Conservation (phyloP, 2,329 filamentous ascomycete genomes). For the Periconia digitata region DNA sequence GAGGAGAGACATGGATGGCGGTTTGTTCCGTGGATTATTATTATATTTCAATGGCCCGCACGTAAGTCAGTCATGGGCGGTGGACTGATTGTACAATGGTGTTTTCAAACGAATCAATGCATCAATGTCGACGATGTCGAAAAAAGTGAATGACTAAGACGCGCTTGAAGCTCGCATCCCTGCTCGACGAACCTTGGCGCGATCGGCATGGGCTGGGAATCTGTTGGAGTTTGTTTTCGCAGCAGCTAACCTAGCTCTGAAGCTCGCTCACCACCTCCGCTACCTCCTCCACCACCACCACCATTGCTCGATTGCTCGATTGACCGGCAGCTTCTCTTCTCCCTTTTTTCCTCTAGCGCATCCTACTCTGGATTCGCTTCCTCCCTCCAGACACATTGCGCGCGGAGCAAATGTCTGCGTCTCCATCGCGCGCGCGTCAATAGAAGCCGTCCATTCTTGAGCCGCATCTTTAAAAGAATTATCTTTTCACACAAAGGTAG, state of each 20-base stretch:
- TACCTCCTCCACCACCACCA: no score
- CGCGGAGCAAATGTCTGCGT: slow-evolving; percentile 32
- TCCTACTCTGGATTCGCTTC: slow-evolving; percentile 6
- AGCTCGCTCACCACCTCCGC: no score
- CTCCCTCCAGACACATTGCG: slow-evolving; percentile 13
- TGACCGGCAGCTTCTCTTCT: slow-evolving; percentile 21
- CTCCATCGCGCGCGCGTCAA: slow-evolving; percentile 30
- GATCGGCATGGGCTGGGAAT: no score
- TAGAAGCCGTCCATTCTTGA: slow-evolving; percentile 20
- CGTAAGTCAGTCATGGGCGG: no score
- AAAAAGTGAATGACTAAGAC: slow-evolving; percentile 6
- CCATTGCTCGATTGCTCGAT: no score
- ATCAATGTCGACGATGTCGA: no score
- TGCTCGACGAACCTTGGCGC: slow-evolving; percentile 10
- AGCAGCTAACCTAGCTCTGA: slow-evolving; percentile 16
- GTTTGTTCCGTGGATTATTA: not conserved
- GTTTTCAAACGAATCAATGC: no score
- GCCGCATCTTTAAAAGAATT: no score
- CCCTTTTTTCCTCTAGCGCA: slow-evolving; percentile 16
- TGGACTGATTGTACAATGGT: no score
- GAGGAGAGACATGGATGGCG: slow-evolving; percentile 29
- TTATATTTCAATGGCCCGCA: not conserved
- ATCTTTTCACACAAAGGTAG: no score
- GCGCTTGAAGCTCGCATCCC: slow-evolving; percentile 11
- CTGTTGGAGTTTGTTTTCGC: slow-evolving; percentile 34